Conservation (phyloP, 2,329 filamentous ascomycete species). For the Hirsutella rhossiliensis region DNA sequence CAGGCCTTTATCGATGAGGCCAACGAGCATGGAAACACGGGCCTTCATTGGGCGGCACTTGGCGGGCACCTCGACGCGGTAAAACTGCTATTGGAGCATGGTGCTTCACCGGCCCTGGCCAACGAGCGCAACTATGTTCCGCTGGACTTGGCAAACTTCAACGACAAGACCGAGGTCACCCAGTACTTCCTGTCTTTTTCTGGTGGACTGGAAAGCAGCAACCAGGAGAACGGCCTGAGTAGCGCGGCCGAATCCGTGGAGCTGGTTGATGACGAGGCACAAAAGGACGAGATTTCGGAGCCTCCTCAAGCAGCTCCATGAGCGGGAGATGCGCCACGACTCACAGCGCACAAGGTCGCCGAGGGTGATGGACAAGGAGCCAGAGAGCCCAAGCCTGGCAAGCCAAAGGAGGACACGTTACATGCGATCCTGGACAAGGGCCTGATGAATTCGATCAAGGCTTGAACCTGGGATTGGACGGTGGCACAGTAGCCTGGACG, state of each 20-base stretch:
- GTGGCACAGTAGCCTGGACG: background rate
- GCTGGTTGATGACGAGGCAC: constrained; percentile 21
- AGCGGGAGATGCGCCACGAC: background rate
- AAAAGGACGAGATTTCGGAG: constrained; percentile 6
- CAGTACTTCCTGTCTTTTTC: constrained; percentile 45
- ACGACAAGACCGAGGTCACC: constrained; percentile 53
- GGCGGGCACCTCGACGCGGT: constrained; percentile 78
- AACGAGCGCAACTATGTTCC: constrained; percentile 80
- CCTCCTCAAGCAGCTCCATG: background rate
- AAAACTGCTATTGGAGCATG: constrained; percentile 61
- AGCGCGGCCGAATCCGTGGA: constrained; percentile 25
- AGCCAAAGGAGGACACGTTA: background rate
- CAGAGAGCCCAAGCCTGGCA: background rate
- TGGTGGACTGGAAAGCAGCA: constrained; percentile 33
- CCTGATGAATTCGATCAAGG: background rate
- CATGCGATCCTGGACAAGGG: background rate
- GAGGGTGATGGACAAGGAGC: background rate
- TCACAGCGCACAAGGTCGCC: background rate
- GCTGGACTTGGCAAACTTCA: constrained; percentile 60
- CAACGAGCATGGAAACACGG: constrained; percentile 80
- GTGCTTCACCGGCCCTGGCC: constrained; percentile 64
- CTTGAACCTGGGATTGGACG: background rate
- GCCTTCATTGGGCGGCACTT: constrained; percentile 86
- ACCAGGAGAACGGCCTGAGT: constrained; percentile 30
- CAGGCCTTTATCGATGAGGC: constrained; percentile 50